phyloP scores from a whole-genome alignment of 306 rosid species.

The Prinsepia uniflora region DNA sequence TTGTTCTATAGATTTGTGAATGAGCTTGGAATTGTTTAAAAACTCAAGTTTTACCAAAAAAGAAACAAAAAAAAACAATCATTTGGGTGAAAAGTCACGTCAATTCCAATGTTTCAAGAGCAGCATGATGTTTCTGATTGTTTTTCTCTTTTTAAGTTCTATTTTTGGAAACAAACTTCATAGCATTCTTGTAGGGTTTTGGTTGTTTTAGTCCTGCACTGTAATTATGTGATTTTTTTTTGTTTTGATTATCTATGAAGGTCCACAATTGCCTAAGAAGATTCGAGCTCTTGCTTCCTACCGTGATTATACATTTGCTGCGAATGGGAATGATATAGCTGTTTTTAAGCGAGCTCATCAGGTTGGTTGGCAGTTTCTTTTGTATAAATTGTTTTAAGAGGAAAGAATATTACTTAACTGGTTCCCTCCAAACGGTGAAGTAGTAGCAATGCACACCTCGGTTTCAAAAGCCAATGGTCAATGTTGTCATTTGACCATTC shows the following conservation, averaged over 20 bases:
- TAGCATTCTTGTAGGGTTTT: not conserved
- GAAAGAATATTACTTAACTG: not conserved
- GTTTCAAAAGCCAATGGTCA: not conserved
- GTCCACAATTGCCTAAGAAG: conserved; percentile 82
- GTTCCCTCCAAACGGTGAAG: not conserved
- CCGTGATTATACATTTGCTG: conserved; percentile 76
- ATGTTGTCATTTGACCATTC: not conserved
- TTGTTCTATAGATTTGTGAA: not conserved
- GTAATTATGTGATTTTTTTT: not conserved
- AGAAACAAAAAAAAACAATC: not conserved
- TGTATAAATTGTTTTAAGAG: not conserved
- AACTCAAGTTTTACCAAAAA: not conserved
- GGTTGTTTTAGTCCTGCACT: not conserved
- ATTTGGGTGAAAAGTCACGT: not conserved
- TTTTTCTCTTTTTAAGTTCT: not conserved
- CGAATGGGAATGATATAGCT: conserved; percentile 60
- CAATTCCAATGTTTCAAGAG: conserved; percentile 1
- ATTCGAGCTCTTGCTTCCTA: conserved; percentile 83
- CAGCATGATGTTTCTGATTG: not conserved
- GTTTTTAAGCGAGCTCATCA: conserved; percentile 80
- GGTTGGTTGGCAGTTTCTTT: conserved; percentile 31
- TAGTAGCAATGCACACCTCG: not conserved
- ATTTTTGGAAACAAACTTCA: no score
- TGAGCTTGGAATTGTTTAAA: not conserved
- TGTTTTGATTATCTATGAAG: conserved; percentile 26